Percentiles rank a stretch among this genome's conserved stretches.
phyloP scores from a whole-genome alignment of 805 yeast species.

The Zygosaccharomyces lentus region DNA sequence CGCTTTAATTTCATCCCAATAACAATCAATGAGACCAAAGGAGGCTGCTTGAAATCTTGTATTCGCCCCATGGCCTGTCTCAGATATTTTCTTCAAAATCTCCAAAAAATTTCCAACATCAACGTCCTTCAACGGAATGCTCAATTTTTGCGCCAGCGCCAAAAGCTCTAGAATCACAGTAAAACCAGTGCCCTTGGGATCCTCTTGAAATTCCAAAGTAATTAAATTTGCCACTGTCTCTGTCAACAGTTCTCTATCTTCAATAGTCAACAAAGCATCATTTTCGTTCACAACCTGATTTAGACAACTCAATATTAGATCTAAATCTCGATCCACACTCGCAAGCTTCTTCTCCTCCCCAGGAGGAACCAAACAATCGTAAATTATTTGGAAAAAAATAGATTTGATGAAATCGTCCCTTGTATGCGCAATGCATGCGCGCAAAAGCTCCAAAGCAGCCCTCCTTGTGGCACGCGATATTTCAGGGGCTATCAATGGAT shows the following conservation, averaged over 20 bases:
- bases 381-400: constrained; percentile 58
- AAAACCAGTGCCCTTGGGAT: not conserved
- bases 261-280: constrained; percentile 2
- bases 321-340: constrained; percentile 47
- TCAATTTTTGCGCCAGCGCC: constrained; percentile 3
- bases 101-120: not conserved
- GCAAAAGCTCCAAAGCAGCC: constrained; percentile 50
- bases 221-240: constrained; percentile 2
- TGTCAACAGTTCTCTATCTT: constrained; percentile 2
- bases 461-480: constrained; percentile 37
- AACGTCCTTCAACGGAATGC: not conserved
- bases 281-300: constrained; percentile 16
- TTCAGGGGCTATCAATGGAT: constrained; percentile 44
- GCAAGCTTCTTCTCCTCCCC: constrained; percentile 15
- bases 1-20: not conserved
- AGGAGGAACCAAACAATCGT: constrained; percentile 37
- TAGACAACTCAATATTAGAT: constrained; percentile 46
- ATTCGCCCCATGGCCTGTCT: not conserved
- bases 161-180: constrained; percentile 2
- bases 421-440: constrained; percentile 50
- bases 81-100: constrained; percentile 1
- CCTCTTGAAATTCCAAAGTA: not conserved
- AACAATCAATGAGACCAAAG: not conserved
- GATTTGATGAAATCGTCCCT: constrained; percentile 46
- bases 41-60: not conserved